Conservation (phyloP, 176 grass and related monocot genomes). For the Saccharum spontaneum region DNA sequence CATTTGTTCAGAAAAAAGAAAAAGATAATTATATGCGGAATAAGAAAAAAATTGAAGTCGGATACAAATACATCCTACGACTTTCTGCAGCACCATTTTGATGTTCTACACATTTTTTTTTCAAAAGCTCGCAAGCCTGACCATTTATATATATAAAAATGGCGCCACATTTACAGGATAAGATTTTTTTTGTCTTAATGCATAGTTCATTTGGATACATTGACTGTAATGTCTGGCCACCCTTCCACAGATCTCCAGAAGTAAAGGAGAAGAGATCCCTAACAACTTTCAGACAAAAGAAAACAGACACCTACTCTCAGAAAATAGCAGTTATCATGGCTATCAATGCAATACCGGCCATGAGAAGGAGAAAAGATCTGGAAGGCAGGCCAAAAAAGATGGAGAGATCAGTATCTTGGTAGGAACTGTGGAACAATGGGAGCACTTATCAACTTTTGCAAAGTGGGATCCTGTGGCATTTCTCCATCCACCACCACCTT, state of each 20-base stretch:
- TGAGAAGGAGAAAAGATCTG: slow-evolving; percentile 35
- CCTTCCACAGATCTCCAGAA: neutral
- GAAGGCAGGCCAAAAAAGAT: slow-evolving; percentile 7
- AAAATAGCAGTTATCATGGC: neutral
- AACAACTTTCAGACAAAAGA: slow-evolving; percentile 8
- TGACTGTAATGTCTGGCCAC: neutral
- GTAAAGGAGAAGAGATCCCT: neutral
- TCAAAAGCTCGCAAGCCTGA: neutral
- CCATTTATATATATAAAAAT: neutral
- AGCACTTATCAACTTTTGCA: slow-evolving; percentile 39
- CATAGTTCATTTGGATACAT: neutral
- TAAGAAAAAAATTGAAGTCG: neutral
- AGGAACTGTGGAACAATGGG: slow-evolving; percentile 31
- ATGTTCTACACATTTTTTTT: neutral
- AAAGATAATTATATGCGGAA: neutral
- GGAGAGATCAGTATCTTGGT: slow-evolving; percentile 8
- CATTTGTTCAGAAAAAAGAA: neutral
- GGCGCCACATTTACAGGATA: neutral
- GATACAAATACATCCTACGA: neutral
- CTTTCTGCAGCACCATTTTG: neutral
- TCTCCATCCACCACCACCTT: slow-evolving; percentile 32
- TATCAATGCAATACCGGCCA: neutral
- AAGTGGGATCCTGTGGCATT: slow-evolving; percentile 40
- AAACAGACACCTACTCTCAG: neutral
- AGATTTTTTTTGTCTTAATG: neutral